Conservation (phyloP, 345 rosid genomes). For the Lepidium africanum region DNA sequence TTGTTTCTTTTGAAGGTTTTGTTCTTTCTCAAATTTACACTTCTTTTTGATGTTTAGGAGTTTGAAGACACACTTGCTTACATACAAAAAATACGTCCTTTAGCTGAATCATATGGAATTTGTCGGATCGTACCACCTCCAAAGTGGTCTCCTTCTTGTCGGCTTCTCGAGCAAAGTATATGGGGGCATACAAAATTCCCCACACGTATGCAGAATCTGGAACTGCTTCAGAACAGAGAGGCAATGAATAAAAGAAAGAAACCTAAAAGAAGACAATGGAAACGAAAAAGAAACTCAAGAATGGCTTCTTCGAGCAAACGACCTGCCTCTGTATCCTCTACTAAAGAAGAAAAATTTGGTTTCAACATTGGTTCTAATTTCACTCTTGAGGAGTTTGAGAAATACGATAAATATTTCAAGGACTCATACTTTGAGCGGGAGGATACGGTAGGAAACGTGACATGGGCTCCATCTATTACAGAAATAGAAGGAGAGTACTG, state of each 20-base stretch:
- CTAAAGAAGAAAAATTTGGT: constrained; percentile 60
- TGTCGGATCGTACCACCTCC: constrained; percentile 84
- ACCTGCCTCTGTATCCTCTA: constrained; percentile 23
- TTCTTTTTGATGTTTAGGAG: constrained; percentile 41
- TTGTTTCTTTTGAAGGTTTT: neutral
- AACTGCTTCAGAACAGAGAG: constrained; percentile 76
- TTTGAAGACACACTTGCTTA: constrained; percentile 75
- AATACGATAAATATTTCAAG: constrained; percentile 52
- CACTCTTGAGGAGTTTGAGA: constrained; percentile 60
- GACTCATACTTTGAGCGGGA: constrained; percentile 45
- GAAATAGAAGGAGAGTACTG: constrained; percentile 87
- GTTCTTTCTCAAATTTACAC: neutral
- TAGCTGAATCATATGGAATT: constrained; percentile 68
- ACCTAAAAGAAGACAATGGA: constrained; percentile 46
- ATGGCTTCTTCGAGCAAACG: constrained; percentile 31
- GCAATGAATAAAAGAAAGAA: constrained; percentile 58
- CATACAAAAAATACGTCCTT: constrained; percentile 58
- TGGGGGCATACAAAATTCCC: constrained; percentile 69
- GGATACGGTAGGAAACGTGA: constrained; percentile 22
- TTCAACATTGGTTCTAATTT: constrained; percentile 70
- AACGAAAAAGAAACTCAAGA: constrained; percentile 47
- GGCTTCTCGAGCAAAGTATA: constrained; percentile 43
- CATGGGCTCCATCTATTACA: constrained; percentile 42
- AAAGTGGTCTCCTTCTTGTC: constrained; percentile 72
- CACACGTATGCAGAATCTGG: constrained; percentile 65